Conservation (phyloP, 1,284 basidiomycete species). For the Serendipita sp. region DNA sequence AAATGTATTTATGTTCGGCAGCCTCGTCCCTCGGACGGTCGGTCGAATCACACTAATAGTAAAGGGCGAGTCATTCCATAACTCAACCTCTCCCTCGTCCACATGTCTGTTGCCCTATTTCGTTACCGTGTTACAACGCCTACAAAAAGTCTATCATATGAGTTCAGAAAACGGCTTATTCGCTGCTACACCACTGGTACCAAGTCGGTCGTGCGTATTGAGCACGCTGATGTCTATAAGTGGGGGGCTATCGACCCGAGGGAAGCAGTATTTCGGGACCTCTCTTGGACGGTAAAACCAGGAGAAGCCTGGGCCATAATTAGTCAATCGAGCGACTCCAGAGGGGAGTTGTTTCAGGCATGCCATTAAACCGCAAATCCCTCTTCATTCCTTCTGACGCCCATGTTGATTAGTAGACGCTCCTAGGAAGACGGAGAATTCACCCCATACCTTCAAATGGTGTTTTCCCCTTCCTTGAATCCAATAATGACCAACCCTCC, state of each 20-base stretch:
- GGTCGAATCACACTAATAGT: not conserved
- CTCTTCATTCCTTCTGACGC: not conserved
- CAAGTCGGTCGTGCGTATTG: not conserved
- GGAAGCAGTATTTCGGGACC: slow-evolving; percentile 29
- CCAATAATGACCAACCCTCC: not conserved
- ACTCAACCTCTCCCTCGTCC: not conserved
- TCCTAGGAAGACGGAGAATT: not conserved
- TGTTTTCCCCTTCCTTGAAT: not conserved
- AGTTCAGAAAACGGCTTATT: not conserved
- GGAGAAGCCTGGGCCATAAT: slow-evolving; percentile 63
- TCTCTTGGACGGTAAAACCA: slow-evolving; percentile 47
- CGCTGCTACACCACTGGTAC: not conserved
- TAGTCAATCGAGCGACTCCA: slow-evolving; percentile 19
- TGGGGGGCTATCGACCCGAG: not conserved
- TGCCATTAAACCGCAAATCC: not conserved
- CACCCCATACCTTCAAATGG: not conserved
- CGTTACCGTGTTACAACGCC: not conserved
- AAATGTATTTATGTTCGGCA: too few species aligned
- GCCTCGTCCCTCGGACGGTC: not conserved
- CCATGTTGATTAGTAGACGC: not conserved
- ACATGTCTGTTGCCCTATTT: not conserved
- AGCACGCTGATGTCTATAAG: not conserved
- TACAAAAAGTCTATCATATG: not conserved
- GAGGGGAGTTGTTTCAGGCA: slow-evolving; percentile 8
- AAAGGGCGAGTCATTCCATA: not conserved